Evolutionary conservation across 345 rosid genomes (phyloP).

Genomic region (Citrus trifoliata): DNA sequence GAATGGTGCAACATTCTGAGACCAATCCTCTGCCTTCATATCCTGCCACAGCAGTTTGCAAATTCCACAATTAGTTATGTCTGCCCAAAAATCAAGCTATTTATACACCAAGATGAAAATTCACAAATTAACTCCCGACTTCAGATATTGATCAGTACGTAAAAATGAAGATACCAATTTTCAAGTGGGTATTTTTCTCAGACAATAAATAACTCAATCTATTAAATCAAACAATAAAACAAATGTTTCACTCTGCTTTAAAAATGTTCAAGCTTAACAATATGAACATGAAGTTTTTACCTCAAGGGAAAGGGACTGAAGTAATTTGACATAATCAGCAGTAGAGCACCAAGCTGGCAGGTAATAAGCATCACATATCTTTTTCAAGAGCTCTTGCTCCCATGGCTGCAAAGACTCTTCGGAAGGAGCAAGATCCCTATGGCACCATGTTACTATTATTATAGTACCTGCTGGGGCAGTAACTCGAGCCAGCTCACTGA

Average conservation of each 20-base stretch:
- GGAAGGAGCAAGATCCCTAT: conserved; percentile 57
- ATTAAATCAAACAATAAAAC: background rate
- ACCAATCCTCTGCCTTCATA: conserved; percentile 85
- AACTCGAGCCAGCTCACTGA: conserved; percentile 71
- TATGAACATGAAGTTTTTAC: conserved; percentile 24
- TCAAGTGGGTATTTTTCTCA: no score
- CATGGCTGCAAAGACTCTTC: conserved; percentile 67
- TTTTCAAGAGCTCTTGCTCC: conserved; percentile 63
- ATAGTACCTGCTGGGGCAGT: conserved; percentile 81
- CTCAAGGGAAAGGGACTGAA: conserved; percentile 54
- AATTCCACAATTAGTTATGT: background rate
- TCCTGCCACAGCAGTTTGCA: conserved; percentile 41
- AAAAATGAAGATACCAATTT: background rate
- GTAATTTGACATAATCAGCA: conserved; percentile 63
- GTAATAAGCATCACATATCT: conserved; percentile 68
- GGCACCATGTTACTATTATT: conserved; percentile 94
- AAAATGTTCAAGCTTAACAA: background rate
- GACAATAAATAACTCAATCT: background rate
- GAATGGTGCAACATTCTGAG: conserved; percentile 75
- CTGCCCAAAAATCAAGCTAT: background rate
- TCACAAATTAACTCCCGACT: background rate
- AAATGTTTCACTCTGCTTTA: background rate
- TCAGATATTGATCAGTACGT: background rate
- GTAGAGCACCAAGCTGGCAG: conserved; percentile 92
- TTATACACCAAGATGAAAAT: background rate